Conservation (phyloP, 352 stramenopile genomes). For the Thalassiosira sp. region DNA sequence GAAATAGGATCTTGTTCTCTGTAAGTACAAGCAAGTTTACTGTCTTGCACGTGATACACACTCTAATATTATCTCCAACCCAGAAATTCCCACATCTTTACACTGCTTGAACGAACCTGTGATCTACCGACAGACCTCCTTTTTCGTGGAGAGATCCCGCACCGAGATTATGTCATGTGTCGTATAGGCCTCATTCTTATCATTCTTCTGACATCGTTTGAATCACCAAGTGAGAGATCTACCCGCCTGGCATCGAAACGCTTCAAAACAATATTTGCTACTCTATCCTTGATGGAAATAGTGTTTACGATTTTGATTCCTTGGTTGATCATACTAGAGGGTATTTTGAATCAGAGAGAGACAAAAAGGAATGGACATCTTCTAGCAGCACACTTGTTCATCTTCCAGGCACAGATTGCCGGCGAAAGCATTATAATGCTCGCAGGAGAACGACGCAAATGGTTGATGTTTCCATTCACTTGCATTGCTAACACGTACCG, state of each 20-base stretch:
- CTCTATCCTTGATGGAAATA: constrained; percentile 34
- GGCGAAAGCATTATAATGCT: constrained; percentile 42
- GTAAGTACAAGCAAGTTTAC: neutral
- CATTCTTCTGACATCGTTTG: constrained; percentile 27
- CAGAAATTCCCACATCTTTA: too few relatives aligned
- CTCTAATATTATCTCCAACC: too few relatives aligned
- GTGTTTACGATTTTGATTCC: constrained; percentile 39
- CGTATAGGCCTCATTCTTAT: constrained; percentile 25
- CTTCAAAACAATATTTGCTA: constrained; percentile 35
- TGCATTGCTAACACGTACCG: constrained; percentile 49
- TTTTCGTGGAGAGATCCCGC: constrained; percentile 21
- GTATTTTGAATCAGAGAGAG: constrained; percentile 29
- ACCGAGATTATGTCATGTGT: constrained; percentile 34
- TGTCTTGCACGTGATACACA: neutral
- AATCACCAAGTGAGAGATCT: constrained; percentile 10
- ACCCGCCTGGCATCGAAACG: constrained; percentile 7
- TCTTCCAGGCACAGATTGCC: constrained; percentile 54
- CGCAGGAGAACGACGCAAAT: constrained; percentile 27
- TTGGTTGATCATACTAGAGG: constrained; percentile 41
- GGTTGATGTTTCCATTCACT: constrained; percentile 48
- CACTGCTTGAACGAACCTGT: too few relatives aligned
- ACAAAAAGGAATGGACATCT: constrained; percentile 37
- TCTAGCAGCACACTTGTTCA: constrained; percentile 44
- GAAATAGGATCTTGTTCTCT: neutral
- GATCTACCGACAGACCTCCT: constrained; percentile 2